Base-by-base conservation (phyloP, 139 green algal genomes). In the Chlamydomonas eustigma region DNA sequence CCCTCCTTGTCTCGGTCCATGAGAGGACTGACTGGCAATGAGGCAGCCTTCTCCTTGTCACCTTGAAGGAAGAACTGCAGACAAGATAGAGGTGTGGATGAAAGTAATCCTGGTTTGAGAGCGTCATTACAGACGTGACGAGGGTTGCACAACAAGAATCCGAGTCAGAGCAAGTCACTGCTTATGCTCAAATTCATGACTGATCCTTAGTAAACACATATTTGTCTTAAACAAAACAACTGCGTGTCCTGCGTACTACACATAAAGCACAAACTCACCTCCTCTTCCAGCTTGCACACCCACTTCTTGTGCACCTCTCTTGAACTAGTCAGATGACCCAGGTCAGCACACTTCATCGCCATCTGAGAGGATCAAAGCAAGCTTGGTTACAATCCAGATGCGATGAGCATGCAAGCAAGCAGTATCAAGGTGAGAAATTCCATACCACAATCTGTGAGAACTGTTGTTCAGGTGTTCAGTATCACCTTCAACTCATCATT, bases 311-410 rank as follows among this genome's bases (percentile, higher is more conserved):
- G 84, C 38, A 89, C 82, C 76, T 52, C n/a, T 58, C 81, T 73
- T 3, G 74, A 67, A 51, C 76, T 76, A 37, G 78, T 66, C 51
- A 84, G 58, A 72, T 91, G 87, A 24, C 87, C 87, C 12, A 91
- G 33, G 75, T 91, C 87, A 2, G 84, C 78, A 69, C 76, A 85
- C 75, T 91, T 91, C 44, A 91, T 65, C 12, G 78, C 84, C 78
- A 88, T 75, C 52, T 68, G 52, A n/a, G n/a, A n/a, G n/a, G n/a
- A n/a, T n/a, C n/a, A n/a, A n/a, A n/a, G n/a, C n/a, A n/a, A n/a
- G n/a, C n/a, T n/a, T n/a, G n/a, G n/a, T n/a, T n/a, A n/a, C n/a
- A n/a, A n/a, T n/a, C n/a, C n/a, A n/a, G n/a, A n/a, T n/a, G n/a
- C n/a, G n/a, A n/a, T n/a, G n/a, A n/a, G n/a, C n/a, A n/a, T n/a